phyloP scores from a whole-genome alignment of 345 rosid genomes.

The Raphanus sativus region DNA sequence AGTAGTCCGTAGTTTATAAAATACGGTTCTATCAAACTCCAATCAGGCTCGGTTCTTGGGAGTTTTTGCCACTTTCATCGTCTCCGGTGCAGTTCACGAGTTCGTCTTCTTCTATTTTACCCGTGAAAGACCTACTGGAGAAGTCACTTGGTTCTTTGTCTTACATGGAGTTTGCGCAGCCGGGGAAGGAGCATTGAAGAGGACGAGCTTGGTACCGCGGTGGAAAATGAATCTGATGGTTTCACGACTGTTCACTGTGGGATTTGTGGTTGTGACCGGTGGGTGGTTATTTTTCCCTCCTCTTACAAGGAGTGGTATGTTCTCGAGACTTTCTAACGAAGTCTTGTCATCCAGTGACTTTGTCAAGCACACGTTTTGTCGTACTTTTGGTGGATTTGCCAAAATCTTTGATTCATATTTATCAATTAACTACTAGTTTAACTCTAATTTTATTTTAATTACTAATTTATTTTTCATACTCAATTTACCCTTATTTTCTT shows the following conservation, averaged over 20 bases:
- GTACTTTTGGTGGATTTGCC: not conserved
- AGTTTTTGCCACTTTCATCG: conserved; percentile 22
- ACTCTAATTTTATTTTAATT: too few relatives aligned
- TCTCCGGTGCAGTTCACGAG: conserved; percentile 45
- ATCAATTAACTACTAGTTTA: too few relatives aligned
- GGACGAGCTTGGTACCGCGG: not conserved
- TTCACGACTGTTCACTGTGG: conserved; percentile 31
- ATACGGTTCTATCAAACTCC: too few relatives aligned
- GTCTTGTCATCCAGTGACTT: not conserved
- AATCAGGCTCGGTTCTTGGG: not conserved
- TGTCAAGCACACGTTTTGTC: not conserved
- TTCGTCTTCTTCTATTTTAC: conserved; percentile 27
- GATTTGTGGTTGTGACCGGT: conserved; percentile 36
- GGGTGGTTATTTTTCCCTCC: conserved; percentile 46
- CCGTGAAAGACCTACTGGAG: conserved; percentile 36
- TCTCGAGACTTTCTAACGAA: conserved; percentile 23
- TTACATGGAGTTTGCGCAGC: conserved; percentile 41
- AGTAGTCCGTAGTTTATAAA: too few relatives aligned
- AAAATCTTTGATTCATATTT: not conserved
- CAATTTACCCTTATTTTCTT: too few relatives aligned
- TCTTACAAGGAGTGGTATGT: conserved; percentile 13
- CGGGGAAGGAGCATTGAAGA: conserved; percentile 30
- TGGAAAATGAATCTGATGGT: conserved; percentile 8
- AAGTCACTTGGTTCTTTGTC: conserved; percentile 39
- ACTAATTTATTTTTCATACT: too few relatives aligned